A percentile compares a stretch with the other conserved stretches of the same genome.
phyloP scores from a whole-genome alignment of 495 filamentous ascomycete species.

The Neurospora tetrasperma region DNA sequence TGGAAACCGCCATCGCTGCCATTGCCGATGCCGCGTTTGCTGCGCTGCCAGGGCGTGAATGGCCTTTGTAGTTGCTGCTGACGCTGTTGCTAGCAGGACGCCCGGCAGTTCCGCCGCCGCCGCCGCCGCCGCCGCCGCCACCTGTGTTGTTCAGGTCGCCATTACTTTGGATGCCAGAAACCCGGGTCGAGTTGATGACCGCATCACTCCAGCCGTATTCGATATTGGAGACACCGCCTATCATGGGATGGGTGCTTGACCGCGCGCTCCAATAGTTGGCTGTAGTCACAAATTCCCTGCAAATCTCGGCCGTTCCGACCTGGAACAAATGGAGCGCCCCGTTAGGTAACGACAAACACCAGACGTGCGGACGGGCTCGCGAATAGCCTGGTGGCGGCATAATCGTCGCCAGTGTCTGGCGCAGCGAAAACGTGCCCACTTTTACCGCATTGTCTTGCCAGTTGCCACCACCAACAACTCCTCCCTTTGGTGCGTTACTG shows the following conservation, averaged over 20 bases:
- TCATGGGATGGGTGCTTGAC: slow-evolving; percentile 81
- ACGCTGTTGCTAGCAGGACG: slow-evolving; percentile 13
- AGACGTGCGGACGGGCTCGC: slow-evolving; percentile 81
- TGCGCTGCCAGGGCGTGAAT: slow-evolving; percentile 34
- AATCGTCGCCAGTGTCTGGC: slow-evolving; percentile 84
- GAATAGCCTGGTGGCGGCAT: slow-evolving; percentile 90
- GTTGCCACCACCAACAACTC: slow-evolving; percentile 84
- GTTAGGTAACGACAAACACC: slow-evolving; percentile 85
- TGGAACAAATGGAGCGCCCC: slow-evolving; percentile 97
- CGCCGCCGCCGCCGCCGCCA: slow-evolving; percentile 23
- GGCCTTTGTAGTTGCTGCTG: slow-evolving; percentile 19
- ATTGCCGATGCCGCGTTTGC: slow-evolving; percentile 15
- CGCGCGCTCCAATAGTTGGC: slow-evolving; percentile 98
- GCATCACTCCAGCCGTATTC: slow-evolving; percentile 94
- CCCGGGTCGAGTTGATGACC: slow-evolving; percentile 61
- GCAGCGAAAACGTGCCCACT: slow-evolving; percentile 74
- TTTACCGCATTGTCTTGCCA: slow-evolving; percentile 93
- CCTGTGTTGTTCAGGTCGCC: slow-evolving; percentile 37
- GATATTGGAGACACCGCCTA: slow-evolving; percentile 89
- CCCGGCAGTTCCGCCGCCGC: slow-evolving; percentile 22
- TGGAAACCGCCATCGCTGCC: slow-evolving; percentile 3
- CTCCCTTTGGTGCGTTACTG: slow-evolving; percentile 32
- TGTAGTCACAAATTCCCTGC: slow-evolving; percentile 83
- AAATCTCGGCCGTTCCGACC: slow-evolving; percentile 90
- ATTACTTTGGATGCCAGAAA: not conserved